A percentile compares a stretch with the other conserved stretches of the same genome.
These are phyloP conservation scores for Craspedostauros australis DNA, from an alignment of 108 stramenopile species.

Conservation along the genomic window DNA sequence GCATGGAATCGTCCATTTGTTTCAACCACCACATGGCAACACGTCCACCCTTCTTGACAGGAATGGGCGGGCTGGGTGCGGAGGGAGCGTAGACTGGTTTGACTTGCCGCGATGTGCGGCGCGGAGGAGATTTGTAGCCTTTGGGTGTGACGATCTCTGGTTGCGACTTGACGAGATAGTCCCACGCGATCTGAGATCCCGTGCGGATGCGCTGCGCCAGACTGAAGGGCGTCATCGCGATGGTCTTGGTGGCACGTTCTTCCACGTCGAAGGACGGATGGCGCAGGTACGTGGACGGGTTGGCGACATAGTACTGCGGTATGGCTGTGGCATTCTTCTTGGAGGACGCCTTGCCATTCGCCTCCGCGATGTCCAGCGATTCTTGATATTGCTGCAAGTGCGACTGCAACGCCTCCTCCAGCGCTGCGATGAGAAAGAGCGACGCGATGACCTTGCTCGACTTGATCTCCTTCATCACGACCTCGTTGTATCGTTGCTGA, in stretches of 20 bases:
- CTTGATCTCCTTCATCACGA: neutral
- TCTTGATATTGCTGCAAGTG: constrained; percentile 12
- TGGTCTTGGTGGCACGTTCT: no score
- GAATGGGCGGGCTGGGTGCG: constrained; percentile 8
- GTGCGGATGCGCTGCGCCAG: constrained; percentile 19
- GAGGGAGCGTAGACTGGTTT: constrained; percentile 4
- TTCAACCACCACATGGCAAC: constrained; percentile 31
- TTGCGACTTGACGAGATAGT: constrained; percentile 13
- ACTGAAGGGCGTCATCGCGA: constrained; percentile 2
- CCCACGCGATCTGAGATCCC: constrained; percentile 27
- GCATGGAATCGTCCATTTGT: constrained; percentile 17
- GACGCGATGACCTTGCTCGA: constrained; percentile 2
- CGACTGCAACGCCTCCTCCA: constrained; percentile 32
- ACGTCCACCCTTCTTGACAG: constrained; percentile 31
- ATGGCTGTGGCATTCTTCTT: neutral
- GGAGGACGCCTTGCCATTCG: neutral
- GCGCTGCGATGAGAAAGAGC: constrained; percentile 15
- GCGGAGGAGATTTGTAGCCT: neutral
- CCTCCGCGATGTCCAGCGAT: neutral
- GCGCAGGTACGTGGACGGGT: constrained; percentile 20
- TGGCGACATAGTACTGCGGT: constrained; percentile 21
- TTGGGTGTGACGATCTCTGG: no score
- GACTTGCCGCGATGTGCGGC: constrained; percentile 2
- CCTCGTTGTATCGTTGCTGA: no score
- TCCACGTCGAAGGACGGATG: constrained; percentile 8